Evolutionary conservation across 306 rosid genomes (phyloP).

Genomic region (Nissolia schottii): DNA sequence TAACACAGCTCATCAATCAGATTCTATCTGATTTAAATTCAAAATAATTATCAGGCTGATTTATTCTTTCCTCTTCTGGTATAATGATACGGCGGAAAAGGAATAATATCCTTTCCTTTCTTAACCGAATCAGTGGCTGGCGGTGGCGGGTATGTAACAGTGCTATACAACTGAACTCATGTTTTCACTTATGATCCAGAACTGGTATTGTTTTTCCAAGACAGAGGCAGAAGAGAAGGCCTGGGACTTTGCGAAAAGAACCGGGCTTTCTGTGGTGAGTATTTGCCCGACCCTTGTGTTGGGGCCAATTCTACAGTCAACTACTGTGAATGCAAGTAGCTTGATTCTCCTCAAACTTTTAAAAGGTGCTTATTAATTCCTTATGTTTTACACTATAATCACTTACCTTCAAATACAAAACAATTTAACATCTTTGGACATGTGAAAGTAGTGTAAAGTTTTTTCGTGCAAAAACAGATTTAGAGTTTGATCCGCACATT

Average conservation of each 20-base stretch:
- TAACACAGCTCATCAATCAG: too few relatives aligned
- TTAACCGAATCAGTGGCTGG: too few relatives aligned
- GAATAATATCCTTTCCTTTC: too few relatives aligned
- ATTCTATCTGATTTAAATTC: too few relatives aligned
- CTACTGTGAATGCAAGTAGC: conserved; percentile 55
- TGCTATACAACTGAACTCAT: background rate
- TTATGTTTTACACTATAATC: background rate
- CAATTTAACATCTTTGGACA: background rate
- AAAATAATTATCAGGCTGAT: too few relatives aligned
- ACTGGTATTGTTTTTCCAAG: conserved; percentile 76
- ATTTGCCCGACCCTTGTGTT: conserved; percentile 48
- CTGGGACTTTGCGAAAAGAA: conserved; percentile 43
- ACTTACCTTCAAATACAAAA: background rate
- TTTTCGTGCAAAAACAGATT: background rate
- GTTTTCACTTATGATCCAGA: conserved; percentile 35
- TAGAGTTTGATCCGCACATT: background rate
- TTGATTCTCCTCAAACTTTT: conserved; percentile 42
- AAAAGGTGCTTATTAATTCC: conserved; percentile 38
- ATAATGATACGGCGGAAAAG: too few relatives aligned
- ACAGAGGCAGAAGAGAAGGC: conserved; percentile 76
- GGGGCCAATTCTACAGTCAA: conserved; percentile 63
- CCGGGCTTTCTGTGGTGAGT: conserved; percentile 47
- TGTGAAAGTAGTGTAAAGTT: background rate
- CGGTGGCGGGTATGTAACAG: too few relatives aligned
- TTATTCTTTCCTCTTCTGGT: too few relatives aligned